Evolutionary conservation across 2,329 filamentous ascomycete genomes (phyloP), one percentile per base, ranked within the genome.

Genomic region (Talaromyces funiculosus): DNA sequence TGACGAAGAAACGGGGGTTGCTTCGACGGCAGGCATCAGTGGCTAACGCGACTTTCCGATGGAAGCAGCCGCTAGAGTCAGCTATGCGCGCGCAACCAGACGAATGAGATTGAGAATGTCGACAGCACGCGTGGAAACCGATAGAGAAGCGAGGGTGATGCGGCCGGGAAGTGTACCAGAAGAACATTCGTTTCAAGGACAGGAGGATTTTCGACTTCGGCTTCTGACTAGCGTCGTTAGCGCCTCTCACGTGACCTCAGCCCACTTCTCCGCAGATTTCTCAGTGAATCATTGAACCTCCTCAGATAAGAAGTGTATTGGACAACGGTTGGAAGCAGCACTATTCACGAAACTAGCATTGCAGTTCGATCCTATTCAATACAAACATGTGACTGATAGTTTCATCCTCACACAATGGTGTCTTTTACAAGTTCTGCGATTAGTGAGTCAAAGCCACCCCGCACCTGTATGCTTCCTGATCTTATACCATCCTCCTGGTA

Each of bases 11-110:
- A 87, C 82, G 78, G 86, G 84, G 75, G 83, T 82, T 69, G 85
- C 84, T 80, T 90, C 88, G 80, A 90, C 86, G 84, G 90, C 85
- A 88, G 87, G 87, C 90, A 95, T 95, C 84, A 91, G 89, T 88
- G 83, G 80, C 79, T 77, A 78, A 75, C 76, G 70, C 75, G 72
- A 71, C 55, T 58, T 54, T 18, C 33, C 38, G 55, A 33, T 33
- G 35, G 38, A 51, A 43, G 53, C 38, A 54, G 54, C 40, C 47
- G 54, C 54, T 54, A 31, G 71, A 74, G 71, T 68, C 67, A 62
- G 61, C 66, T 51, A 43, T 38, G 22, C 16, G 35, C 42, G 37
- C 45, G 53, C 43, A 38, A 42, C 40, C 49, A 29, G 18, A 58
- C 54, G 4, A 33, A 45, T 29, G 22, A 24, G 3, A n/a, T 26